These are phyloP conservation scores for Colletotrichum tabaci DNA, from an alignment of 2,329 filamentous ascomycete species.

Conservation along the genomic window DNA sequence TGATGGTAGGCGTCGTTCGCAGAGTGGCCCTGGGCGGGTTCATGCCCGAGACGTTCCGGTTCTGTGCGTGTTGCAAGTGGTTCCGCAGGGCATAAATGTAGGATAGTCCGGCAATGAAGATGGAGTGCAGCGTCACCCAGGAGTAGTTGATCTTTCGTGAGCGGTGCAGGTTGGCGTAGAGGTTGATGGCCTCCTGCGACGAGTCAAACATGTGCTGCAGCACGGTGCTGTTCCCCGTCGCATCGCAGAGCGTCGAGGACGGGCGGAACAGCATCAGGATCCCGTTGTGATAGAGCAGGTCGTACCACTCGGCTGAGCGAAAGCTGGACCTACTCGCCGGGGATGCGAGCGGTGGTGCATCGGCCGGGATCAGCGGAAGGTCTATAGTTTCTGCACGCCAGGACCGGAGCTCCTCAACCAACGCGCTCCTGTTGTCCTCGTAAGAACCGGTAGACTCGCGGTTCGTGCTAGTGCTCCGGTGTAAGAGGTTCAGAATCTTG, in stretches of 20 bases:
- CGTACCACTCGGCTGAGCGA: conserved; percentile 58
- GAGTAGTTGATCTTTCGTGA: conserved; percentile 63
- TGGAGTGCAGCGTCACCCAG: conserved; percentile 64
- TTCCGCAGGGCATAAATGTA: conserved; percentile 60
- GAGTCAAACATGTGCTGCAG: conserved; percentile 57
- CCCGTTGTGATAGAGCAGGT: conserved; percentile 59
- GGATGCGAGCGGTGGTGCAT: conserved; percentile 34
- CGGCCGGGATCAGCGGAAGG: conserved; percentile 49
- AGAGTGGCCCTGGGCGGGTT: conserved; percentile 44
- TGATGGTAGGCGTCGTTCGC: conserved; percentile 53
- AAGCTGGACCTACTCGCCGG: conserved; percentile 55
- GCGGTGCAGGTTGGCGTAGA: conserved; percentile 61
- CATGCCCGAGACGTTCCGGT: conserved; percentile 21
- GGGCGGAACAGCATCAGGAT: conserved; percentile 60
- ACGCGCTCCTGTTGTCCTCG: conserved; percentile 43
- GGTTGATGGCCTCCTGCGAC: conserved; percentile 55
- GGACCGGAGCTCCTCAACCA: conserved; percentile 50
- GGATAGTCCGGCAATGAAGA: conserved; percentile 62
- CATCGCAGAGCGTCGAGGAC: conserved; percentile 51
- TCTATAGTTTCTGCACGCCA: conserved; percentile 50
- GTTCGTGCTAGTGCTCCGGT: conserved; percentile 48
- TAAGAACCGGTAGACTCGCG: conserved; percentile 34
- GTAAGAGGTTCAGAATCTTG: conserved; percentile 53
- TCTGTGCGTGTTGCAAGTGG: conserved; percentile 54
- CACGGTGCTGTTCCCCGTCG: conserved; percentile 45